Evolutionary conservation across 306 rosid species (phyloP).

Genomic region (Macrotyloma uniflorum): DNA sequence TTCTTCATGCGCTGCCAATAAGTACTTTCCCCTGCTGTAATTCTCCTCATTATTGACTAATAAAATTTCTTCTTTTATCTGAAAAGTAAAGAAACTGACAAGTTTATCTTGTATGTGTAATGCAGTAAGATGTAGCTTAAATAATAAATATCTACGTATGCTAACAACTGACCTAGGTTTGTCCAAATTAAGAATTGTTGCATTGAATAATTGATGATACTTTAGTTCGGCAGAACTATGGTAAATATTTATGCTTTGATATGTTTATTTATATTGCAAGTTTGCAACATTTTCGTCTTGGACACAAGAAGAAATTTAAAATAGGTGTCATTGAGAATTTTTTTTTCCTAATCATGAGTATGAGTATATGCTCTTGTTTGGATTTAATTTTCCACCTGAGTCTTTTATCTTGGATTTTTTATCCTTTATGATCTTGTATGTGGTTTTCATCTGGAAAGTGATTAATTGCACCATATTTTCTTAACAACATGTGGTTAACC

Average conservation of each 20-base stretch:
- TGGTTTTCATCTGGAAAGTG: constrained; percentile 5
- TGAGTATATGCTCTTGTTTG: constrained; percentile 19
- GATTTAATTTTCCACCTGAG: neutral
- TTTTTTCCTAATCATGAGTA: constrained; percentile 14
- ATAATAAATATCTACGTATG: neutral
- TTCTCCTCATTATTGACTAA: neutral
- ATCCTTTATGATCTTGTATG: neutral
- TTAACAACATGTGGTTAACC: neutral
- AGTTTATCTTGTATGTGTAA: neutral
- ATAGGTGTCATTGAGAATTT: neutral
- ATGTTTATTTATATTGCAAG: neutral
- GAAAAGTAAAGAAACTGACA: neutral
- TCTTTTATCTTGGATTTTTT: constrained; percentile 5
- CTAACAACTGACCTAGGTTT: neutral
- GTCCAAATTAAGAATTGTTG: constrained; percentile 13
- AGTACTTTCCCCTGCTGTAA: neutral
- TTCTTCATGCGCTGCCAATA: neutral
- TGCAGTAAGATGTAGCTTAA: neutral
- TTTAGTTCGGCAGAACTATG: neutral
- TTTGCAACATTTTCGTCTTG: constrained; percentile 9
- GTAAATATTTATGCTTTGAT: constrained; percentile 23
- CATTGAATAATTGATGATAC: neutral
- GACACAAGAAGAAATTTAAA: constrained; percentile 12
- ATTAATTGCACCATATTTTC: neutral
- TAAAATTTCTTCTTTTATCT: neutral